These are phyloP conservation scores for Adansonia gregorii DNA, from an alignment of 441 rosid species.

Conservation along the genomic window DNA sequence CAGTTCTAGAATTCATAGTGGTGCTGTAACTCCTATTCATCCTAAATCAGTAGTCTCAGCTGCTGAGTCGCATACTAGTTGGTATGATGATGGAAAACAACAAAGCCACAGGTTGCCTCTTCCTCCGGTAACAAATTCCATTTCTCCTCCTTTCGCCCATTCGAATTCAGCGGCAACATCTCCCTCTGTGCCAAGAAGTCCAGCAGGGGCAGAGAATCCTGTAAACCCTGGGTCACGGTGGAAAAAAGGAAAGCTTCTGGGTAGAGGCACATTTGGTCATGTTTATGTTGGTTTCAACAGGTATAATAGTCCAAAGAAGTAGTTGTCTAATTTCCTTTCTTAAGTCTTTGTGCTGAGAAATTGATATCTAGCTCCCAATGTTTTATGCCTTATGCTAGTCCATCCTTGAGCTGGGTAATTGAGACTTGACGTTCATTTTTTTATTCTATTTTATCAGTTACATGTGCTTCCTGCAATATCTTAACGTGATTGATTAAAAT, in stretches of 20 bases:
- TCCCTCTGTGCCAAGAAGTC: constrained; percentile 60
- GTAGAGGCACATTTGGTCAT: constrained; percentile 65
- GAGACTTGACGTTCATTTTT: background rate
- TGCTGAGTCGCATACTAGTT: constrained; percentile 40
- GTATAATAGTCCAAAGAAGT: constrained; percentile 27
- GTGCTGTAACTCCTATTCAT: constrained; percentile 56
- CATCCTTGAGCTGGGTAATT: constrained; percentile 6
- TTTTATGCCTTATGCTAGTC: background rate
- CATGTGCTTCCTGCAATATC: constrained; percentile 1
- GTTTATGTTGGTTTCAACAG: constrained; percentile 66
- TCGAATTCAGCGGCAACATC: constrained; percentile 59
- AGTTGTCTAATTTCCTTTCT: constrained; percentile 1
- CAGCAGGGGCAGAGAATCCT: constrained; percentile 55
- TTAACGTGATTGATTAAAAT: background rate
- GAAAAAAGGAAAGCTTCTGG: constrained; percentile 64
- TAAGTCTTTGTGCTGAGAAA: background rate
- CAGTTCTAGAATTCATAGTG: constrained; percentile 57
- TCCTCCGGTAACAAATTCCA: constrained; percentile 49
- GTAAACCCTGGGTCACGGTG: constrained; percentile 48
- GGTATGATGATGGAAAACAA: constrained; percentile 59
- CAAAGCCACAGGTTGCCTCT: constrained; percentile 65
- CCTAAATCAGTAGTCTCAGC: constrained; percentile 46
- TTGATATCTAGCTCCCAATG: background rate
- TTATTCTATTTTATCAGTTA: constrained; percentile 2
- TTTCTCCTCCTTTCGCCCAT: constrained; percentile 54